Base-by-base conservation (phyloP, 78 protist species). In the Ministeria vibrans region DNA sequence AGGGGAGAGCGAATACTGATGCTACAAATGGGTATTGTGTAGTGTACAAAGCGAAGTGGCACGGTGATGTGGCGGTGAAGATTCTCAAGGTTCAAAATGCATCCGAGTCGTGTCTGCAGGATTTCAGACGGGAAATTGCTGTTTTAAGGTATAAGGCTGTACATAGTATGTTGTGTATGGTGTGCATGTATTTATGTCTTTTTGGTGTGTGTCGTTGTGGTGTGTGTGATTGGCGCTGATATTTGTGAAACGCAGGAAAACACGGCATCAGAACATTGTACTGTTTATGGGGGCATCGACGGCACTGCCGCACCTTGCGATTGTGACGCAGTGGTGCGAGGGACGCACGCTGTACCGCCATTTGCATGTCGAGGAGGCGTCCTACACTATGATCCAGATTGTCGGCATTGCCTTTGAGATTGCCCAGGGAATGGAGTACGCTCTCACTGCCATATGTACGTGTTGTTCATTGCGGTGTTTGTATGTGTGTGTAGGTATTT, bases 241-340 rank as follows among this genome's bases (percentile, higher is more conserved):
- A 20, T 41, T 69, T 59, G 30, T n/a, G 27, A 23, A 27, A 11
- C 70, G 49, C 74, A 68, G 74, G 74, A 41, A 68, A 36, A 36
- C 49, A 22, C 77, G 85, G 5, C 85, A 81, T 39, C 79, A 81
- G 23, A 81, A 81, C 45, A 63, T 81, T 18, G 51, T 81, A 3
- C 41, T 81, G 79, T 81, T 81, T 38, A 81, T 81, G 85, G 85
- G 85, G 13, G 85, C 85, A 7, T 81, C 71, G 30, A 70, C 85
- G 6, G 46, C 32, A 27, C 70, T 77, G 3, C 85, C 85, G 4
- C 34, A 81, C 1, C 51, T 77, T 30, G 62, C 75, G 30, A 32
- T 81, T 9, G 61, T 81, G 34, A 81, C 85, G 39, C 51, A 81
- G 77, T 81, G 85, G 85, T 81, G 83, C 69, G 77, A 71, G 28